Evolutionary conservation across 805 yeast species (phyloP), one percentile per base, ranked within the genome.

Genomic region (Metschnikowia chrysomelidarum): DNA sequence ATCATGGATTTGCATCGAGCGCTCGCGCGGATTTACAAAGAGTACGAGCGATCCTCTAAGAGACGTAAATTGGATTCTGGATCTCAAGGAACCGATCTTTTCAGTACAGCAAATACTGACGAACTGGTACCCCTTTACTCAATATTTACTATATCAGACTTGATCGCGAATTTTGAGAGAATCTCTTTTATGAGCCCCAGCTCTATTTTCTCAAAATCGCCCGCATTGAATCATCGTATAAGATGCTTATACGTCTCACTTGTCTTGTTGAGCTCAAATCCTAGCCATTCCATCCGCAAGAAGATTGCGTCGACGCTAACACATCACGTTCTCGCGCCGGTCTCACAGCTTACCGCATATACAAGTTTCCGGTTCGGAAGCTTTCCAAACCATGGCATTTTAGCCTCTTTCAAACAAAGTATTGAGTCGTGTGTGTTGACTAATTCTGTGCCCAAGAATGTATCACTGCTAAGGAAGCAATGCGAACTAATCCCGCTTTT

Each of bases 161-260:
- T 60, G 16, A 47, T 49, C 2, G 28, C 45, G 1, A 38, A 47
- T 20, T 42, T 55, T 7, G 50, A 52, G 20, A 39, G 41, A 5
- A 45, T 58, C 10, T 26, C 32, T 20, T 34, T 49, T 25, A 27
- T 50, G 16, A 54, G 51, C 25, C 48, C 45, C 13, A 43, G 46
- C 27, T 34, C 46, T 5, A 40, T 45, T 3, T 19, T 45, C 13
- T 27, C 38, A 8, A 28, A 14, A 19, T 6, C 25, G 6, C 12
- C 24, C 15, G 8, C 35, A 18, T 13, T 23, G 5, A 38, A 29
- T 30, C 30, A 26, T 19, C 18, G 25, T 7, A 28, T 30, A 9
- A 24, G 43, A 12, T 19, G 32, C 24, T 22, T 44, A 24, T 45
- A 30, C 20, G 31, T 36, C 20, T 41, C 36, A 19, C 37, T 38